These are phyloP conservation scores for Sporothrix dimorphospora DNA, from an alignment of 2,329 filamentous ascomycete species.

Conservation along the genomic window DNA sequence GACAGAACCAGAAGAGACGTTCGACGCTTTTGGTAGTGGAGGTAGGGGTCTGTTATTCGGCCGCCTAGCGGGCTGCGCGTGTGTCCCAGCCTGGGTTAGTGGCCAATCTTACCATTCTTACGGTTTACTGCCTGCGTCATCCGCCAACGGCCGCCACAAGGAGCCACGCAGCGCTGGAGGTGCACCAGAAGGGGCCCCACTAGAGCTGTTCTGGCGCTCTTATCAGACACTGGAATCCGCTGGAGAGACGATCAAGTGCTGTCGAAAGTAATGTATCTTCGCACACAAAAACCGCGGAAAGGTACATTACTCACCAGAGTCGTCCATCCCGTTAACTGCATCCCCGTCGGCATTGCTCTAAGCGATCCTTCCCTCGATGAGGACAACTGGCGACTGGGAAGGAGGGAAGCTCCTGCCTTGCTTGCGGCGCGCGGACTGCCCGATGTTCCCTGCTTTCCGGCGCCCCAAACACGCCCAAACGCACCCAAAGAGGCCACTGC, in stretches of 20 bases:
- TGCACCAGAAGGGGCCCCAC: slow-evolving; percentile 3
- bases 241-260: too few species aligned
- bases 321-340: background rate
- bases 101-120: background rate
- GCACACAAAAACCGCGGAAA: background rate
- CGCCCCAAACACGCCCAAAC: slow-evolving; percentile 22
- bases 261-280: too few species aligned
- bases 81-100: slow-evolving; percentile 7
- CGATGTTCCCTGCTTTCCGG: slow-evolving; percentile 20
- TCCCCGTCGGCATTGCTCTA: slow-evolving; percentile 14
- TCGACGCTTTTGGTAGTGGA: background rate
- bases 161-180: background rate
- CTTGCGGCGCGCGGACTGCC: slow-evolving; percentile 7
- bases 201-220: background rate
- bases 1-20: background rate
- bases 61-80: slow-evolving; percentile 22
- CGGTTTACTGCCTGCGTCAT: slow-evolving; percentile 1
- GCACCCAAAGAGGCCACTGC: background rate
- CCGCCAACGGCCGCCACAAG: background rate
- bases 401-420: slow-evolving; percentile 1
- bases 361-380: slow-evolving; percentile 24
- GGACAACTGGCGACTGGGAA: slow-evolving; percentile 29
- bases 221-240: background rate
- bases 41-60: slow-evolving; percentile 20
- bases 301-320: background rate